A percentile compares a stretch with the other conserved stretches of the same genome.
These are phyloP conservation scores for Macrophomina tecta DNA, from an alignment of 2,329 filamentous ascomycete species.

Conservation along the genomic window DNA sequence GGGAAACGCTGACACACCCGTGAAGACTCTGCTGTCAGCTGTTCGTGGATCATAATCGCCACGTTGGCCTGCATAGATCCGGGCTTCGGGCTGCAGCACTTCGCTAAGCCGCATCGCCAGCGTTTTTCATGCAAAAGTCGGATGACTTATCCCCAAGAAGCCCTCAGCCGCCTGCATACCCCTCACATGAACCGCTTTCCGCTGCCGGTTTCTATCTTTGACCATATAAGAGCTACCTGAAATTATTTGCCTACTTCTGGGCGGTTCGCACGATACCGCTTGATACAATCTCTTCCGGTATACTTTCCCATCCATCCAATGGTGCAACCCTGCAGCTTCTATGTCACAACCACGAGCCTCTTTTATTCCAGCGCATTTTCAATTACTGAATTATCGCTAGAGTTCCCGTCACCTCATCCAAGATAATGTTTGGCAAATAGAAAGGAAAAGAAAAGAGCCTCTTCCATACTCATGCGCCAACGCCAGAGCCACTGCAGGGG, in stretches of 20 bases:
- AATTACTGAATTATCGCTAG: background rate
- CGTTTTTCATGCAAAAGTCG: background rate
- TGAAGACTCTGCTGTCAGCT: slow-evolving; percentile 12
- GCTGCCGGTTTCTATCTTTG: too few species aligned
- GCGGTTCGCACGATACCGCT: background rate
- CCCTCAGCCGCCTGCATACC: background rate
- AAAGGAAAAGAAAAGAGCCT: background rate
- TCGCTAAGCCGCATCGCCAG: background rate
- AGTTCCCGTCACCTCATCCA: background rate
- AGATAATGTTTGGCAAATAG: too few species aligned
- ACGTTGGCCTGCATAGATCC: slow-evolving; percentile 17
- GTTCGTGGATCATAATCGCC: background rate
- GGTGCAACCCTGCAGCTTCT: background rate
- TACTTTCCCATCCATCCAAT: background rate
- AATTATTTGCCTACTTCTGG: background rate
- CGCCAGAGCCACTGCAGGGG: too few species aligned
- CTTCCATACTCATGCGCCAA: too few species aligned
- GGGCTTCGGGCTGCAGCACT: too few species aligned
- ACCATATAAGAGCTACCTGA: background rate
- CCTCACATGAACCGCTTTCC: background rate
- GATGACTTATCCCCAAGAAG: background rate
- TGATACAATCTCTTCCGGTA: background rate
- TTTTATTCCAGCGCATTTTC: background rate
- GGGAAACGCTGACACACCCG: background rate
- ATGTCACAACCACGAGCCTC: background rate